Evolutionary conservation across 331 rosid species (phyloP).

Genomic region (Malus hybrid): DNA sequence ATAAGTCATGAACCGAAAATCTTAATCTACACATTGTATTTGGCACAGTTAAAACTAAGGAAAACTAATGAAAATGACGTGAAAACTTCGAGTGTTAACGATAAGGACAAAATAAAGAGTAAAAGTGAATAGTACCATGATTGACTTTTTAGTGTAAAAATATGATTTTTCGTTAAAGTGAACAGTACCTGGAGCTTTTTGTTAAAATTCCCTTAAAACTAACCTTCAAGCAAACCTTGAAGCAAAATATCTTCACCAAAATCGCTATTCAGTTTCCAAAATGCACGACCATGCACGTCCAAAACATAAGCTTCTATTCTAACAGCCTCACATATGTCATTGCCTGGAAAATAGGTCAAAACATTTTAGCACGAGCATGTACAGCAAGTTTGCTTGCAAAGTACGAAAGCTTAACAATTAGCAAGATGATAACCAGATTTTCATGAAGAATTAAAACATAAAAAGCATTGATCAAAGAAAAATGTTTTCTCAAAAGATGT

Average conservation of each 20-base stretch:
- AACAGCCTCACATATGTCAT: slow-evolving; percentile 15
- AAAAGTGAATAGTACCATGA: no score
- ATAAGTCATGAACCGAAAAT: neutral
- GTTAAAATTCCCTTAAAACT: no score
- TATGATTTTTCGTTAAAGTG: no score
- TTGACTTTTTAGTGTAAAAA: no score
- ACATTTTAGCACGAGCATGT: neutral
- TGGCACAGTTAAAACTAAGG: neutral
- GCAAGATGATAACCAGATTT: neutral
- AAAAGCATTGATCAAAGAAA: neutral
- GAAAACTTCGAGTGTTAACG: no score
- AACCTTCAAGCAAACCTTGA: slow-evolving; percentile 21
- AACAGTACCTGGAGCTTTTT: no score
- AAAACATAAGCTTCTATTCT: slow-evolving; percentile 28
- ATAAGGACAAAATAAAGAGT: no score
- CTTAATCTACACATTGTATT: neutral
- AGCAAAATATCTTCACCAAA: slow-evolving; percentile 19
- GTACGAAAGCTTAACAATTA: neutral
- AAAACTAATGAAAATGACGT: no score
- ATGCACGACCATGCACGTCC: slow-evolving; percentile 38
- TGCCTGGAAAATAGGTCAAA: slow-evolving; percentile 15
- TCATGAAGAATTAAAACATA: neutral
- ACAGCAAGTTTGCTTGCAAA: neutral
- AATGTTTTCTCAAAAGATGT: slow-evolving; percentile 29
- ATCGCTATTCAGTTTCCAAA: slow-evolving; percentile 36